Evolutionary conservation across 1,284 basidiomycete species (phyloP).

Genomic region (Trametes versicolor): DNA sequence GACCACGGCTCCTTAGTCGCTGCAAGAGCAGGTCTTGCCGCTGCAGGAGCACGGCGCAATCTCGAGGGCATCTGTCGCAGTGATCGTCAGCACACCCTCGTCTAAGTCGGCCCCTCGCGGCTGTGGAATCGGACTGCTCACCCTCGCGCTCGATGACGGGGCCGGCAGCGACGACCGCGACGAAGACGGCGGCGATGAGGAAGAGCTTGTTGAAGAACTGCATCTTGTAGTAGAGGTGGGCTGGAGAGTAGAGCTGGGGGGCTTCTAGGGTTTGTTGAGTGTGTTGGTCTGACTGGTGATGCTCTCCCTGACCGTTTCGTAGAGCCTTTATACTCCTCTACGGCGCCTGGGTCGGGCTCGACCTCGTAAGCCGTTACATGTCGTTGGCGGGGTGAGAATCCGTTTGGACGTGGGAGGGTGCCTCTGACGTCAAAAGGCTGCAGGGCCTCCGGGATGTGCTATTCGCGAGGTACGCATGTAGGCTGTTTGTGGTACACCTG

Average conservation of each 20-base stretch:
- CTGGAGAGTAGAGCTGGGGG: background rate
- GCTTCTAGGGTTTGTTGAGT: background rate
- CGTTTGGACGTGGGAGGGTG: too few species aligned
- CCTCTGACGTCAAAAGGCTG: too few species aligned
- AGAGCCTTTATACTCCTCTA: background rate
- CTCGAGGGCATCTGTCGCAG: background rate
- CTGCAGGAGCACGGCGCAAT: constrained; percentile 3
- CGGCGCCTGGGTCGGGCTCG: background rate
- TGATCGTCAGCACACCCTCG: background rate
- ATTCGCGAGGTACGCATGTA: background rate
- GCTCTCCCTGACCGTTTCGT: background rate
- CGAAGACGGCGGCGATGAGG: constrained; percentile 7
- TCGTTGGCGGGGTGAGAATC: background rate
- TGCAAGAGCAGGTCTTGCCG: constrained; percentile 6
- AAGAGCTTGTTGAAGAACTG: constrained; percentile 10
- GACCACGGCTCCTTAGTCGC: background rate
- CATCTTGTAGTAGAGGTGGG: background rate
- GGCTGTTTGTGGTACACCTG: background rate
- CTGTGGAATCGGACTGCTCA: background rate
- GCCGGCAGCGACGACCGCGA: constrained; percentile 5
- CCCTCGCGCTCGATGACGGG: background rate
- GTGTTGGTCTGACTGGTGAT: background rate
- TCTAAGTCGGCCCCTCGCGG: too few species aligned
- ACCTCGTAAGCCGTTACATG: background rate
- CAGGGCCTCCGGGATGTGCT: background rate